These are phyloP conservation scores for Xylariaceae sp. DNA, from an alignment of 2,329 filamentous ascomycete genomes.

Conservation along the genomic window DNA sequence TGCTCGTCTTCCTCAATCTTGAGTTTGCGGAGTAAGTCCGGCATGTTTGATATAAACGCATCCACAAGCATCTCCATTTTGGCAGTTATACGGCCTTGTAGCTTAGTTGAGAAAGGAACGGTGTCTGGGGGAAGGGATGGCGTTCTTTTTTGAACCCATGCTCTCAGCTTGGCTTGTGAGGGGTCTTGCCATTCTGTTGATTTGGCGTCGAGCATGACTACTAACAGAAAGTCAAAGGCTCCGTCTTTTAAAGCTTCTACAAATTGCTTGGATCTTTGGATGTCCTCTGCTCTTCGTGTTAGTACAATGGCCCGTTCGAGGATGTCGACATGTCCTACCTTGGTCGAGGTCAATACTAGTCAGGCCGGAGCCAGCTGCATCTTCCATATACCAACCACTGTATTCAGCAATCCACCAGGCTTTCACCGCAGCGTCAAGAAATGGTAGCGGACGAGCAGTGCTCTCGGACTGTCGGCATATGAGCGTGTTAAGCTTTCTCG, in stretches of 20 bases:
- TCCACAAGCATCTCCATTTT: conserved; percentile 85
- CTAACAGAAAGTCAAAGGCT: conserved; percentile 85
- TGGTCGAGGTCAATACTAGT: conserved; percentile 59
- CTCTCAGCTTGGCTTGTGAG: conserved; percentile 72
- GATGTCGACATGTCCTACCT: conserved; percentile 32
- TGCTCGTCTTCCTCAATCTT: conserved; percentile 88
- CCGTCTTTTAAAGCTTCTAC: conserved; percentile 76
- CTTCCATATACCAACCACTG: conserved; percentile 80
- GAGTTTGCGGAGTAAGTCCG: conserved; percentile 79
- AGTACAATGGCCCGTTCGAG: conserved; percentile 18
- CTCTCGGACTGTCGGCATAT: conserved; percentile 63
- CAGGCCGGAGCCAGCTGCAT: conserved; percentile 53
- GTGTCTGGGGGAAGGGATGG: conserved; percentile 62
- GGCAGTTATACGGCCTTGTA: conserved; percentile 68
- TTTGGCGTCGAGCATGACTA: conserved; percentile 74
- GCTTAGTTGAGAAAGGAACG: conserved; percentile 62
- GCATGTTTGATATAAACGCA: conserved; percentile 90
- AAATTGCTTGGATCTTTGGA: conserved; percentile 66
- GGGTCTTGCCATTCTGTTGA: conserved; percentile 83
- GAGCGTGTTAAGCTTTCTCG: conserved; percentile 62
- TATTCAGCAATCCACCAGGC: conserved; percentile 92
- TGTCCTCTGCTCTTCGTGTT: conserved; percentile 53
- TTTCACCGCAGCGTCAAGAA: conserved; percentile 71
- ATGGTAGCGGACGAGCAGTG: conserved; percentile 64
- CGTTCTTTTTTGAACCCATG: conserved; percentile 77